Conservation (phyloP, 345 rosid genomes). For the Boechera divaricarpa region DNA sequence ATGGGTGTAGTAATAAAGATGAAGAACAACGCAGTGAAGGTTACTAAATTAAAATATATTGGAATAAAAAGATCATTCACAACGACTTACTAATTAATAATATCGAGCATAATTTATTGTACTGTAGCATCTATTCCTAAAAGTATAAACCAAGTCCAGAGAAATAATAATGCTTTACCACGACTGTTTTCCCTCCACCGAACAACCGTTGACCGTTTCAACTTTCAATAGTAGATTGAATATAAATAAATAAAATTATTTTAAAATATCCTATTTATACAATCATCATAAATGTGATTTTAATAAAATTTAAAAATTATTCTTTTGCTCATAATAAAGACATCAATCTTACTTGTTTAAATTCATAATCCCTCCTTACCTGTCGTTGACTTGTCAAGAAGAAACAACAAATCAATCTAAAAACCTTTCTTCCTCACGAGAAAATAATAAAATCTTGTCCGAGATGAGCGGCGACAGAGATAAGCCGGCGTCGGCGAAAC, state of each 20-base stretch:
- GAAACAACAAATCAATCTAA: conserved; percentile 19
- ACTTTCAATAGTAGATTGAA: not conserved
- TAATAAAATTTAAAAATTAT: not conserved
- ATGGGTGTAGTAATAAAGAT: too few species aligned
- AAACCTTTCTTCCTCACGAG: not conserved
- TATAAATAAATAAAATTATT: not conserved
- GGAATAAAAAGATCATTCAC: too few species aligned
- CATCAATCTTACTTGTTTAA: not conserved
- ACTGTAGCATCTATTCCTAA: too few species aligned
- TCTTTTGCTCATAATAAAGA: not conserved
- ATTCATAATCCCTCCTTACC: not conserved
- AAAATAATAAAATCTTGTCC: not conserved
- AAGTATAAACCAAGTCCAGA: too few species aligned
- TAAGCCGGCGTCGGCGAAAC: conserved; percentile 47
- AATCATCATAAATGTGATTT: conserved; percentile 20
- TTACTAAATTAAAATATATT: too few species aligned
- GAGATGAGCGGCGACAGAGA: conserved; percentile 57
- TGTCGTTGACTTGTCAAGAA: conserved; percentile 44
- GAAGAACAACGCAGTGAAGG: too few species aligned
- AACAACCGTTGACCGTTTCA: conserved; percentile 36
- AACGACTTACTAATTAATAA: too few species aligned
- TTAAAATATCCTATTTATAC: not conserved
- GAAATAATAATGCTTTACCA: not conserved
- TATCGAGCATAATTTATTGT: too few species aligned
- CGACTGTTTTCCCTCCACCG: conserved; percentile 33